Percentiles rank a stretch among this genome's conserved stretches.
Conservation (phyloP, 1,284 basidiomycete genomes). For the Ustilago vetiveriae region DNA sequence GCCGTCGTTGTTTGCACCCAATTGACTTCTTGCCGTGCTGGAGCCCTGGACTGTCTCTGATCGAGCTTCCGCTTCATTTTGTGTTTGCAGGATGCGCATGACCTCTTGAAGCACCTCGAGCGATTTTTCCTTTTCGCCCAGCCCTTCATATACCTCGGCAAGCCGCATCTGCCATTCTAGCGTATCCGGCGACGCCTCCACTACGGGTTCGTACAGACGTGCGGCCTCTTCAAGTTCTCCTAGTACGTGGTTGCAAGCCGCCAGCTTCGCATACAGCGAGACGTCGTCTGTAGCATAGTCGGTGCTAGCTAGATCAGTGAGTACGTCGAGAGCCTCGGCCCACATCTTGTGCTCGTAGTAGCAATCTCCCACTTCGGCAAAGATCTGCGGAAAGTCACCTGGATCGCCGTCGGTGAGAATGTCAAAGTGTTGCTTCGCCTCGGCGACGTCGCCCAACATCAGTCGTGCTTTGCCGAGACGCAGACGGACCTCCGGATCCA, state of each 20-base stretch:
- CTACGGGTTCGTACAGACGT: slow-evolving; percentile 71
- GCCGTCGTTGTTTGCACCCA: slow-evolving; percentile 1
- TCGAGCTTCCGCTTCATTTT: slow-evolving; percentile 12
- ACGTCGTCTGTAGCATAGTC: slow-evolving; percentile 46
- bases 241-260: slow-evolving; percentile 56
- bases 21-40: not conserved
- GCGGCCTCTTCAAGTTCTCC: slow-evolving; percentile 51
- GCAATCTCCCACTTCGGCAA: slow-evolving; percentile 55
- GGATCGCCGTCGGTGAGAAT: slow-evolving; percentile 52
- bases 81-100: slow-evolving; percentile 34
- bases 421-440: slow-evolving; percentile 74
- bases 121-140: slow-evolving; percentile 82
- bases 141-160: slow-evolving; percentile 83
- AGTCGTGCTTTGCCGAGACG: slow-evolving; percentile 86
- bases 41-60: not conserved
- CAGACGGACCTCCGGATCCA: slow-evolving; percentile 84
- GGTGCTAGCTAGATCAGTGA: slow-evolving; percentile 34
- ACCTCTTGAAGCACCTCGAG: slow-evolving; percentile 84
- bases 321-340: slow-evolving; percentile 55
- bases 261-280: slow-evolving; percentile 53
- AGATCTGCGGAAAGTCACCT: slow-evolving; percentile 47
- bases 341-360: slow-evolving; percentile 56
- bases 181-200: slow-evolving; percentile 77
- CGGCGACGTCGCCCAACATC: slow-evolving; percentile 80
- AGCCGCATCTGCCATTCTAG: slow-evolving; percentile 72